Evolutionary conservation across 2,329 filamentous ascomycete genomes (phyloP).

Genomic region (Fusarium setosum): DNA sequence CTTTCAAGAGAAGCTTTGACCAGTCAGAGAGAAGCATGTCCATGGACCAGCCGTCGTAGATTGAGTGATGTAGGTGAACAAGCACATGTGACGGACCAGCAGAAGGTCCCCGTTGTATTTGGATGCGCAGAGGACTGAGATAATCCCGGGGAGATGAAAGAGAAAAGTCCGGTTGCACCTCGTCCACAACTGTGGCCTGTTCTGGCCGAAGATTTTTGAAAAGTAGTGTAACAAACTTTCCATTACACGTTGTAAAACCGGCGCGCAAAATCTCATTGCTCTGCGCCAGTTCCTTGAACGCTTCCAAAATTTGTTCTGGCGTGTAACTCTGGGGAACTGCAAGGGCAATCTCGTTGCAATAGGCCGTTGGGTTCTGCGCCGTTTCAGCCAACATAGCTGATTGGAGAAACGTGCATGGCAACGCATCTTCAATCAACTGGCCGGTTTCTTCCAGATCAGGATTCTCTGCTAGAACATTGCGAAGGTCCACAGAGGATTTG

Average conservation of each 20-base stretch:
- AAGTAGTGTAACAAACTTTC: slow-evolving; percentile 58
- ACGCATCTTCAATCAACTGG: slow-evolving; percentile 54
- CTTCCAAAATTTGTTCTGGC: slow-evolving; percentile 55
- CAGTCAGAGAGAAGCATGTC: slow-evolving; percentile 80
- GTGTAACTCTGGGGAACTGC: slow-evolving; percentile 57
- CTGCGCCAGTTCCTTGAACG: slow-evolving; percentile 61
- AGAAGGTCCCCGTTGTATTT: slow-evolving; percentile 54
- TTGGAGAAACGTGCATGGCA: slow-evolving; percentile 79
- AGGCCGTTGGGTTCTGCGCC: slow-evolving; percentile 65
- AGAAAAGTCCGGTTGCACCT: slow-evolving; percentile 52
- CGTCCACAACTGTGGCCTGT: slow-evolving; percentile 56
- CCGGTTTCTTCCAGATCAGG: slow-evolving; percentile 25
- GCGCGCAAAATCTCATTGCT: slow-evolving; percentile 77
- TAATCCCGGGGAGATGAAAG: slow-evolving; percentile 52
- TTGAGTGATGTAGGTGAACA: slow-evolving; percentile 79
- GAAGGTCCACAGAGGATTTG: slow-evolving; percentile 29
- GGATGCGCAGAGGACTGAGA: slow-evolving; percentile 71
- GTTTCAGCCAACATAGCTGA: slow-evolving; percentile 85
- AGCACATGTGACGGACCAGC: slow-evolving; percentile 47
- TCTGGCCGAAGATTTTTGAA: slow-evolving; percentile 63
- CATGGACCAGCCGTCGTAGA: slow-evolving; percentile 95
- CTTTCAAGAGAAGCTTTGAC: slow-evolving; percentile 56
- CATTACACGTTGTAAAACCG: slow-evolving; percentile 72
- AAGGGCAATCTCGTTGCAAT: slow-evolving; percentile 83
- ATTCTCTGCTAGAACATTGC: slow-evolving; percentile 28